Percentiles rank a stretch among this genome's conserved stretches.
phyloP scores from a whole-genome alignment of 108 stramenopile genomes.

The Ochromonas danica region DNA sequence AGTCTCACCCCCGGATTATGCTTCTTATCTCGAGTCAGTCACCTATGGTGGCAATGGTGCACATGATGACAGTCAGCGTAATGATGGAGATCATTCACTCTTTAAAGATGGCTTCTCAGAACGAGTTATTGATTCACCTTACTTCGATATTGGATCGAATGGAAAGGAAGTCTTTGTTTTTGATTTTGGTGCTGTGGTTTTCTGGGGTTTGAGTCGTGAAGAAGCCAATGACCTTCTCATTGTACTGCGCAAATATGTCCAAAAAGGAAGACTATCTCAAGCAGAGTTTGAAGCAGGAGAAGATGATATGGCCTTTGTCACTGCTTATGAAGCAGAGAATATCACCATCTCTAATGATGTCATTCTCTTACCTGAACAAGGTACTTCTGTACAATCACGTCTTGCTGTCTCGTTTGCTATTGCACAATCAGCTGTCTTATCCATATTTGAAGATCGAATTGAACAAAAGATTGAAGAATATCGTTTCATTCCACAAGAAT shows the following conservation, averaged over 20 bases:
- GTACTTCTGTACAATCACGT: not conserved
- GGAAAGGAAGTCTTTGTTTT: conserved; percentile 30
- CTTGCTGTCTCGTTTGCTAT: conserved; percentile 57
- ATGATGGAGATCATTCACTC: too few relatives aligned
- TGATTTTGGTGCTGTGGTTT: conserved; percentile 36
- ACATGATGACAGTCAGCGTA: too few relatives aligned
- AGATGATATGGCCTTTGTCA: conserved; percentile 36
- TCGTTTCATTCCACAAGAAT: conserved; percentile 47
- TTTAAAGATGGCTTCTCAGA: too few relatives aligned
- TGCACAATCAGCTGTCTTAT: conserved; percentile 60
- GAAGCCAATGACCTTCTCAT: not conserved
- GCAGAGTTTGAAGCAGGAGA: conserved; percentile 26
- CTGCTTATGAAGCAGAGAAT: not conserved
- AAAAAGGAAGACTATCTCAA: conserved; percentile 1
- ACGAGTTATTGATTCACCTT: too few relatives aligned
- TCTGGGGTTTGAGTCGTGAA: conserved; percentile 3
- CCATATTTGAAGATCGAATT: conserved; percentile 57
- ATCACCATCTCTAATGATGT: conserved; percentile 37
- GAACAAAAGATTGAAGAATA: conserved; percentile 42
- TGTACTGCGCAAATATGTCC: not conserved
- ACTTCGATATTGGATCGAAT: too few relatives aligned
- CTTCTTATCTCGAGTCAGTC: too few relatives aligned
- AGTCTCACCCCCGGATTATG: too few relatives aligned
- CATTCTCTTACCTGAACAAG: not conserved
- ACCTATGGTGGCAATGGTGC: too few relatives aligned